Evolutionary conservation across 2,329 filamentous ascomycete genomes (phyloP), one percentile per base, ranked within the genome.

Genomic region (Juglanconis juglandina): DNA sequence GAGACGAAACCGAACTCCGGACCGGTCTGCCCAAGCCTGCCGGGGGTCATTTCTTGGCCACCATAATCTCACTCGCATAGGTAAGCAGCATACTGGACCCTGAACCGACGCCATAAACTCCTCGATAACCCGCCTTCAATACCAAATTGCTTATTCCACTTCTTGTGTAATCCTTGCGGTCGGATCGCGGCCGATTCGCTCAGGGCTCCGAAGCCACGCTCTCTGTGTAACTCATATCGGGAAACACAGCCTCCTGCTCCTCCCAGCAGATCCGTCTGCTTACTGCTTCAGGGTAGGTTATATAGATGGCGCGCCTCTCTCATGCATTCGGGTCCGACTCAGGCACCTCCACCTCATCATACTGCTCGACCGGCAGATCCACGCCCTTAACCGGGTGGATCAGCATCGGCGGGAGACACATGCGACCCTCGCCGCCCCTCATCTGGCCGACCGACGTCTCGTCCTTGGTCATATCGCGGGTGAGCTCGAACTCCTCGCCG

Each of bases 351-450:
- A 78, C 72, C 49, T 77, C 77, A 4, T 78, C 75, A 47, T 81
- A 77, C 33, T 81, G 81, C 71, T 83, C 87, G 2, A 89, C 85
- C 7, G 86, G 83, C 54, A 88, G 68, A 60, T 88, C 85, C 5
- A 93, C 82, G 56, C 85, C 83, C 79, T 96, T 97, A 56, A 96
- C 83, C 0, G 93, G 93, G 80, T 97, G 93, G 65, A 97, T 75
- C 63, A 96, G 76, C 88, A 96, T 94, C 0, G 90, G 91, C 7
- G 92, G 92, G 46, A 96, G 77, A 75, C 93, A 97, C 92, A 96
- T 96, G 62, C 92, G 83, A 10, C 91, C 91, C 73, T 93, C 90
- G 14, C 88, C 87, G 52, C 87, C 84, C 53, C 79, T 81, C 82
- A 86, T 88, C 64, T 75, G 71, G 47, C 75, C 73, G 6, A 84